Base-by-base conservation (phyloP, 129 eudicot genomes). In the Chrysanthemum lavandulifolium region DNA sequence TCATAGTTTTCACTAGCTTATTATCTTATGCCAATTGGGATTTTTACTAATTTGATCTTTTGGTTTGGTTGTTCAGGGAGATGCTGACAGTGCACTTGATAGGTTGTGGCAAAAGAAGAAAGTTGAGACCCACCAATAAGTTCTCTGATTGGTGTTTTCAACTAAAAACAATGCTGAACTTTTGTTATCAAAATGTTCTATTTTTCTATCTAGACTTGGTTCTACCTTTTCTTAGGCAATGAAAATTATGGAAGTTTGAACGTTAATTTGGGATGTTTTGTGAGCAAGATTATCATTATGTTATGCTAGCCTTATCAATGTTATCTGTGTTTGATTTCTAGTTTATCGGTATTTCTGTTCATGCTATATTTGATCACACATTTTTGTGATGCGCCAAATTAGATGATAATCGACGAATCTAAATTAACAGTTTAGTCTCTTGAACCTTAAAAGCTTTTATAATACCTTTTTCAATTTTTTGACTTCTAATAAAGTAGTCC, bases 41-140 rank as follows among this genome's bases (percentile, higher is more conserved):
- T 4, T 5, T 49, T 0, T 51, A 33, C 29, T 74, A 0, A 19
- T 23, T 54, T 49, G 5, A 15, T 3, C 13, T 29, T 31, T 19
- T 19, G 13, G 11, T 7, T 40, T 10, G 14, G 14, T 21, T 53
- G 15, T 33, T 21, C 72, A 86, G 91, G 91, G 91, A 31, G 96
- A 89, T 88, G 96, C 96, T 18, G 96, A 88, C 82, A 88, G 96
- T 82, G 96, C 91, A 2, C 78, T 88, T 2, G 96, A 86, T 65
- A 86, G 91, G 76, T 77, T 88, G 71, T 88, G 96, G 96, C 91
- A 86, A 77, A 88, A 86, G 88, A 86, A 86, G 87, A 86, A 85
- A 51, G 82, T 47, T 74, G 86, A 86, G 65, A 66, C 71, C 62
- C 76, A 74, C 36, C 96, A 86, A 56, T 76, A 86, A 69, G 21